Percentiles rank a stretch among this genome's conserved stretches.
These are phyloP conservation scores for Pleurotus tuoliensis DNA, from an alignment of 768 basidiomycete species.

Conservation along the genomic window DNA sequence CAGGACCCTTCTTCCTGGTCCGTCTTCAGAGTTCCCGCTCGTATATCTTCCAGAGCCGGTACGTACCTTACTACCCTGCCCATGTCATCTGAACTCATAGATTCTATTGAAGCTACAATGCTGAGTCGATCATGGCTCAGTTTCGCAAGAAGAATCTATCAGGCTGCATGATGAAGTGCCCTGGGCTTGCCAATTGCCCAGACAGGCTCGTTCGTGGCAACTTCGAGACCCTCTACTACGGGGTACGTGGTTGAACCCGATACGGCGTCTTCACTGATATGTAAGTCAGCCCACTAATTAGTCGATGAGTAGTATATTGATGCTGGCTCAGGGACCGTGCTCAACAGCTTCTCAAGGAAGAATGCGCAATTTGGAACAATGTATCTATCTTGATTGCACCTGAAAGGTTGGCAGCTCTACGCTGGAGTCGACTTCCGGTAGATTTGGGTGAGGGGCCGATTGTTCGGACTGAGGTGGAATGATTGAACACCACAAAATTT, in stretches of 20 bases:
- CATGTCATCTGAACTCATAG: too few relatives aligned
- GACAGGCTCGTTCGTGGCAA: not conserved
- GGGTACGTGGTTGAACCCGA: not conserved
- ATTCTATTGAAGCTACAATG: too few relatives aligned
- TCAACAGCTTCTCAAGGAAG: not conserved
- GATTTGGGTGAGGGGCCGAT: too few relatives aligned
- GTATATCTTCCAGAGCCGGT: not conserved
- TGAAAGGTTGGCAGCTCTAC: too few relatives aligned
- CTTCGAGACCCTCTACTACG: not conserved
- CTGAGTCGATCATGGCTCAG: too few relatives aligned
- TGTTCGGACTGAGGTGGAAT: too few relatives aligned
- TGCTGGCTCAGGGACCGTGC: not conserved
- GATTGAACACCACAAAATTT: too few relatives aligned
- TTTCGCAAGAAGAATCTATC: too few relatives aligned
- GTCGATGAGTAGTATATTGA: not conserved
- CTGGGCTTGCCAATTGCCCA: not conserved
- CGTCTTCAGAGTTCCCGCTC: not conserved
- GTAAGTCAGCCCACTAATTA: not conserved
- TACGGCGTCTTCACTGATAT: not conserved
- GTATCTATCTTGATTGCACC: not conserved
- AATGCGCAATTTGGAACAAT: not conserved
- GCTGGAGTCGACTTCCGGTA: too few relatives aligned
- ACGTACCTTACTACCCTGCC: not conserved
- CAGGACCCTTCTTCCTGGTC: not conserved
- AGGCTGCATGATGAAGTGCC: not conserved